Percentiles rank a stretch among this genome's conserved stretches.
phyloP scores from a whole-genome alignment of 768 basidiomycete species.

The Trametes villosa region DNA sequence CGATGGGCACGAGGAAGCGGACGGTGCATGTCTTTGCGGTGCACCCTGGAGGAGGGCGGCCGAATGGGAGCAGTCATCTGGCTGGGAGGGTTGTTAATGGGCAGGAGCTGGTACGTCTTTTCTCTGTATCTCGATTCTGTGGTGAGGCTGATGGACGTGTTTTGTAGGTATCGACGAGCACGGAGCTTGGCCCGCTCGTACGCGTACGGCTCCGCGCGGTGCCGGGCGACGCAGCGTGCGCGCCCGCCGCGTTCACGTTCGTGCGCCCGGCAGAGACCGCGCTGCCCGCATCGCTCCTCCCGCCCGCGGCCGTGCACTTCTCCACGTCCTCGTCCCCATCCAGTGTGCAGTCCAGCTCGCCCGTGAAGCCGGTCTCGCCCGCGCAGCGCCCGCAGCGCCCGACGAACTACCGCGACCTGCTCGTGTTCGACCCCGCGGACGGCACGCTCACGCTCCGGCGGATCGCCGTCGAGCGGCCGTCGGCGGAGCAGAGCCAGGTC shows the following conservation, averaged over 20 bases:
- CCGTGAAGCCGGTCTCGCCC: conserved; percentile 35
- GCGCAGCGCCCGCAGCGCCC: conserved; percentile 35
- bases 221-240: conserved; percentile 33
- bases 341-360: conserved; percentile 35
- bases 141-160: neutral
- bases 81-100: conserved; percentile 61
- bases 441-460: conserved; percentile 60
- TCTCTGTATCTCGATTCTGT: neutral
- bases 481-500: conserved; percentile 29
- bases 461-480: conserved; percentile 48
- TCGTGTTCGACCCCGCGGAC: conserved; percentile 67
- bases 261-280: conserved; percentile 41
- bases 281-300: conserved; percentile 47
- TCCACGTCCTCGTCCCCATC: conserved; percentile 36
- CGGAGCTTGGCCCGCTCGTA: conserved; percentile 58
- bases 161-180: conserved; percentile 52
- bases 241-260: conserved; percentile 61
- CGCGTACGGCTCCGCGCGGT: conserved; percentile 46
- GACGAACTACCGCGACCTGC: conserved; percentile 63
- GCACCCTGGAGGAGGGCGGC: conserved; percentile 75
- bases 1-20: conserved; percentile 63
- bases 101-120: conserved; percentile 48
- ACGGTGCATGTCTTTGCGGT: conserved; percentile 76
- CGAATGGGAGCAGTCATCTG: conserved; percentile 65
- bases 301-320: conserved; percentile 32